Percentiles rank a stretch among this genome's conserved stretches.
Conservation (phyloP, 1,139 yeast species). For the Diutina pseudorugosa region DNA sequence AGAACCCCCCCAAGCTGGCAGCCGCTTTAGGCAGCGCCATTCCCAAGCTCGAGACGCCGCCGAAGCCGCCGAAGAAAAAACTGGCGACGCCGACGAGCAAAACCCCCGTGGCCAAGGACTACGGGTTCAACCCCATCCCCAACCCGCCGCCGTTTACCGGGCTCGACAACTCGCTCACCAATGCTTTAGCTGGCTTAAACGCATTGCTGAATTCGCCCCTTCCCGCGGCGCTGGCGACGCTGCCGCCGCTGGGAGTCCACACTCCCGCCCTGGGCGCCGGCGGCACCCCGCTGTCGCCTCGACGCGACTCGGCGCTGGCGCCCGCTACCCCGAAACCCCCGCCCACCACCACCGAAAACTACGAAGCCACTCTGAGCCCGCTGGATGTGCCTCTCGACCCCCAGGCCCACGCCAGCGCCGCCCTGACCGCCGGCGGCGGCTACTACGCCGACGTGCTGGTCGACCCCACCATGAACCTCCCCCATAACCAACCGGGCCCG, state of each 20-base stretch:
- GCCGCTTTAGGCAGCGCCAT: slow-evolving; percentile 8
- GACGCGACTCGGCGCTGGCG: slow-evolving; percentile 7
- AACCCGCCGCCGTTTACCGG: slow-evolving; percentile 27
- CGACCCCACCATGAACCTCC: slow-evolving; percentile 38
- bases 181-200: slow-evolving; percentile 36
- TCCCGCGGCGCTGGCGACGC: neutral
- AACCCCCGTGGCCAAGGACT: neutral
- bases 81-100: neutral
- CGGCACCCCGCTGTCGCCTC: neutral
- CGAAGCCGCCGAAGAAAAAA: neutral
- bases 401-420: slow-evolving; percentile 18
- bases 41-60: neutral
- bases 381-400: slow-evolving; percentile 24
- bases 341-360: slow-evolving; percentile 11
- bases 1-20: slow-evolving; percentile 40
- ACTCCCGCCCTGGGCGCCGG: slow-evolving; percentile 10
- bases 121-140: slow-evolving; percentile 24
- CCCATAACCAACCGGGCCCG: slow-evolving; percentile 32
- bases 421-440: slow-evolving; percentile 28
- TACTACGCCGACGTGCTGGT: slow-evolving; percentile 34
- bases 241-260: slow-evolving; percentile 11
- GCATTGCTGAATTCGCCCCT: slow-evolving; percentile 15
- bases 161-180: slow-evolving; percentile 27
- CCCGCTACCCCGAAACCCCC: slow-evolving; percentile 9
- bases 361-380: slow-evolving; percentile 19